Conservation (phyloP, 345 rosid genomes). For the Hypericum perforatum region DNA sequence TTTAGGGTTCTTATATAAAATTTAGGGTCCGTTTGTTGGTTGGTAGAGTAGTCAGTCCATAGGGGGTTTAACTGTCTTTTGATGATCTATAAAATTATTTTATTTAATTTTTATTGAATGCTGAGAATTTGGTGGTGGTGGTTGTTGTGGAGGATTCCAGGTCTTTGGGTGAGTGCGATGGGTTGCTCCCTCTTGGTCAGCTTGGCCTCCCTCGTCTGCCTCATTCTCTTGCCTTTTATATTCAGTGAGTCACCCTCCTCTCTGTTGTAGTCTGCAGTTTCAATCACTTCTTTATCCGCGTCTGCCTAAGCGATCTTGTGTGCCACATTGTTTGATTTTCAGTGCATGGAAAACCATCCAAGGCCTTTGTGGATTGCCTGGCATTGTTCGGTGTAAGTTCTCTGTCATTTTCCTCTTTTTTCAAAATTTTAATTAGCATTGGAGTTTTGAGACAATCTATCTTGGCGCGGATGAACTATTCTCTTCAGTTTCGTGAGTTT, state of each 20-base stretch:
- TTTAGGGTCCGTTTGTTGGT: too few species aligned
- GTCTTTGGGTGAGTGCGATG: constrained; percentile 72
- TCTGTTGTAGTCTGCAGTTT: not conserved
- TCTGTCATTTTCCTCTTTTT: constrained; percentile 8
- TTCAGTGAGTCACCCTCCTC: constrained; percentile 47
- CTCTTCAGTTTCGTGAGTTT: not conserved
- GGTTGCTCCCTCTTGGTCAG: constrained; percentile 98
- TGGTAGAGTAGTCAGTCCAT: too few species aligned
- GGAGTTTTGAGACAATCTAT: too few species aligned
- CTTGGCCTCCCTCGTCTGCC: constrained; percentile 90
- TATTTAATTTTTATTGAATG: too few species aligned
- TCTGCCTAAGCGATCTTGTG: not conserved
- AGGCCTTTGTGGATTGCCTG: constrained; percentile 73
- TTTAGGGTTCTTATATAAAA: too few species aligned
- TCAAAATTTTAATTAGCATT: not conserved
- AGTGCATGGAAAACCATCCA: constrained; percentile 95
- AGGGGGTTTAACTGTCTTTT: too few species aligned
- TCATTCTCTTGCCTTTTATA: constrained; percentile 69
- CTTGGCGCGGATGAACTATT: too few species aligned
- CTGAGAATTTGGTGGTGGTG: too few species aligned
- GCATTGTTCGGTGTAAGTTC: constrained; percentile 89
- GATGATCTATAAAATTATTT: too few species aligned
- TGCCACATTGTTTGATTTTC: constrained; percentile 20
- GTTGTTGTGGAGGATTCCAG: constrained; percentile 19
- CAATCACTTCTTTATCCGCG: not conserved